phyloP scores from a whole-genome alignment of 2,329 filamentous ascomycete species.

The Alternaria hordeiaustralica region DNA sequence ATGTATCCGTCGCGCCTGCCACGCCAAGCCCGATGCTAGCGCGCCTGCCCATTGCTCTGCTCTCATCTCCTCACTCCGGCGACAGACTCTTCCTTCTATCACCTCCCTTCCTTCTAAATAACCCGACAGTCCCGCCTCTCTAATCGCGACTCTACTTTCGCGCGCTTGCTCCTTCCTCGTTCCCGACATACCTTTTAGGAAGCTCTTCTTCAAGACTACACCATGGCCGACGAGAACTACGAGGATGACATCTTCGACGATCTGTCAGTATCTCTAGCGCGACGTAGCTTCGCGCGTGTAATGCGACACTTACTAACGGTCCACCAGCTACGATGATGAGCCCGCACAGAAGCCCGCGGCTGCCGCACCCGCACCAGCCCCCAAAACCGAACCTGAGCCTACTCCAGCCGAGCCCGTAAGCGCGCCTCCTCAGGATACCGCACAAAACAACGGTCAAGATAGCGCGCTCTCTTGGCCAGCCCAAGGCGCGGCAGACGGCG shows the following conservation, averaged over 20 bases:
- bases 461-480: constrained; percentile 28
- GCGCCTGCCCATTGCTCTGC: constrained; percentile 18
- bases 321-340: constrained; percentile 51
- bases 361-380: constrained; percentile 28
- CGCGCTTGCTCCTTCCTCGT: neutral
- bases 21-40: constrained; percentile 30
- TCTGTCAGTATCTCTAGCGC: constrained; percentile 67
- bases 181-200: neutral
- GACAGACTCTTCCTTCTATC: constrained; percentile 33
- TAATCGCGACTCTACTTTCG: neutral
- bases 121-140: neutral
- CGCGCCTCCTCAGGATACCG: constrained; percentile 23
- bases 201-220: neutral
- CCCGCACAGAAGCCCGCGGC: constrained; percentile 39
- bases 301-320: constrained; percentile 15
- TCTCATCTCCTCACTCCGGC: constrained; percentile 29
- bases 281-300: neutral
- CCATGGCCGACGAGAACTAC: constrained; percentile 83
- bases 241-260: constrained; percentile 97
- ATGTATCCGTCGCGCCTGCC: constrained; percentile 13
- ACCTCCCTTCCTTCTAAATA: neutral
- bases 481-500: constrained; percentile 25
- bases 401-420: constrained; percentile 24
- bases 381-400: constrained; percentile 29
- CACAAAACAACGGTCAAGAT: constrained; percentile 21